Conservation (phyloP, 495 filamentous ascomycete genomes). For the Talaromyces adpressus region DNA sequence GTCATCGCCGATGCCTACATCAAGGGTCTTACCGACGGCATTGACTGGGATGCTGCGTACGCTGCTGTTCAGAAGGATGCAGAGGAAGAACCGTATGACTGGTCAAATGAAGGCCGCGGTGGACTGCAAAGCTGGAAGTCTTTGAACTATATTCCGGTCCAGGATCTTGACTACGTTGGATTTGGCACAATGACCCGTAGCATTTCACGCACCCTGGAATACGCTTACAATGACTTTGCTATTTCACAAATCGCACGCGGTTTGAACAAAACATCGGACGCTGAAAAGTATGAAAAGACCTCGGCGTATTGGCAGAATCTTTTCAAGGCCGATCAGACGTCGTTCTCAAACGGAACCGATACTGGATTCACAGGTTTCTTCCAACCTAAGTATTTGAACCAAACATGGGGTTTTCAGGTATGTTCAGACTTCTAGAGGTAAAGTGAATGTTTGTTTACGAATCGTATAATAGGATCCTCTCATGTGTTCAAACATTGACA, state of each 20-base stretch:
- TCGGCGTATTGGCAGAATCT: slow-evolving; percentile 64
- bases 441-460: background rate
- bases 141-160: slow-evolving; percentile 60
- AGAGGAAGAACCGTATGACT: slow-evolving; percentile 59
- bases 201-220: slow-evolving; percentile 66
- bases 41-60: slow-evolving; percentile 66
- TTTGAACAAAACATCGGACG: slow-evolving; percentile 47
- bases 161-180: slow-evolving; percentile 62
- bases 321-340: slow-evolving; percentile 51
- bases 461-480: slow-evolving; percentile 44
- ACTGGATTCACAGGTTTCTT: slow-evolving; percentile 60
- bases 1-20: slow-evolving; percentile 70
- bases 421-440: background rate
- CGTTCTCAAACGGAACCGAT: slow-evolving; percentile 31
- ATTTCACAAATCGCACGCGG: slow-evolving; percentile 48
- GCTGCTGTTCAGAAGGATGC: slow-evolving; percentile 62
- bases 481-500: slow-evolving; percentile 36
- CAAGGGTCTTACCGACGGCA: slow-evolving; percentile 53
- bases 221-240: slow-evolving; percentile 63
- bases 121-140: slow-evolving; percentile 64
- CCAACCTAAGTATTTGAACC: slow-evolving; percentile 52
- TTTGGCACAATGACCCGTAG: slow-evolving; percentile 67
- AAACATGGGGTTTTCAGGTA: slow-evolving; percentile 47
- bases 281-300: slow-evolving; percentile 51
- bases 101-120: slow-evolving; percentile 67